Evolutionary conservation across 108 stramenopile genomes (phyloP).

Genomic region (Bacterosira constricta): DNA sequence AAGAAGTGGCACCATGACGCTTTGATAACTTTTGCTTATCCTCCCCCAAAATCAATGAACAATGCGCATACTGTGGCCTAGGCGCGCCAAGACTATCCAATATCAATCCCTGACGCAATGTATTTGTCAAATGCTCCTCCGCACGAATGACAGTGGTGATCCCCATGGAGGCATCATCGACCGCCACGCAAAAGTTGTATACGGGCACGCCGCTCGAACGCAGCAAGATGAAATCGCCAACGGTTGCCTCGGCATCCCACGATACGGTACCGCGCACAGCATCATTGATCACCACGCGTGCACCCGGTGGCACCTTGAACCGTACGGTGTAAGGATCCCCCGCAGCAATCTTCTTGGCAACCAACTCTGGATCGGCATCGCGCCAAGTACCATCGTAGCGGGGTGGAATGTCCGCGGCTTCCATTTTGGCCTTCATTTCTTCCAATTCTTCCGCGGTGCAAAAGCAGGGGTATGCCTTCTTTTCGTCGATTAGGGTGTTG

Average conservation of each 20-base stretch:
- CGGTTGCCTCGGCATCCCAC: slow-evolving; percentile 97
- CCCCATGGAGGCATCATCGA: slow-evolving; percentile 96
- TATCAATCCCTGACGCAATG: slow-evolving; percentile 90
- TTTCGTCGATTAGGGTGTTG: slow-evolving; percentile 61
- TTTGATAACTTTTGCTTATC: slow-evolving; percentile 97
- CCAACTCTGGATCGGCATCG: slow-evolving; percentile 89
- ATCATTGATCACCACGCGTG: slow-evolving; percentile 92
- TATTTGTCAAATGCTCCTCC: slow-evolving; percentile 98
- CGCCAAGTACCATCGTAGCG: slow-evolving; percentile 97
- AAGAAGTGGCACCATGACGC: slow-evolving; percentile 96
- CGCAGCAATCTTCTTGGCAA: slow-evolving; percentile 76
- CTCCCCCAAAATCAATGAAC: slow-evolving; percentile 96
- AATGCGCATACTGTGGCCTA: slow-evolving; percentile 93
- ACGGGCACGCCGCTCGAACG: slow-evolving; percentile 94
- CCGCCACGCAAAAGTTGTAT: slow-evolving; percentile 99
- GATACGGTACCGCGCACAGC: slow-evolving; percentile 91
- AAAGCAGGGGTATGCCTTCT: slow-evolving; percentile 95
- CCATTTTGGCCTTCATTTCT: slow-evolving; percentile 85
- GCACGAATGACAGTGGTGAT: slow-evolving; percentile 97
- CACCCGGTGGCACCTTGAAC: slow-evolving; percentile 87
- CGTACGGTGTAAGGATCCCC: slow-evolving; percentile 89
- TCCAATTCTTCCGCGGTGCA: slow-evolving; percentile 95
- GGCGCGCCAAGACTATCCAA: slow-evolving; percentile 89
- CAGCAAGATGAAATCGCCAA: slow-evolving; percentile 96
- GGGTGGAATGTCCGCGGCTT: slow-evolving; percentile 76